Conservation (phyloP, 176 grass and related monocot genomes). For the Lolium perenne region DNA sequence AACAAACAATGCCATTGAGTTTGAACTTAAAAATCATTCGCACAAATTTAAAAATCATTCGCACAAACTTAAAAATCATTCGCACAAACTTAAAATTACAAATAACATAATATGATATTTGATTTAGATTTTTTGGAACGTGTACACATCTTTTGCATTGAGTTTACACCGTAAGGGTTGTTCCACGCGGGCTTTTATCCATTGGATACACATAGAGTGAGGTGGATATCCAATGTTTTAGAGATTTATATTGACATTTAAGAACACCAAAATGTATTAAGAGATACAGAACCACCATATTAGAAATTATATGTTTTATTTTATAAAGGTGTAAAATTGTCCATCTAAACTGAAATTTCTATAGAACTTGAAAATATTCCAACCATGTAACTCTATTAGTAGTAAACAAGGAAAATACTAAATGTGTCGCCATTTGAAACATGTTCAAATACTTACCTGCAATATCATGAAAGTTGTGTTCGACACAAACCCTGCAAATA, state of each 20-base stretch:
- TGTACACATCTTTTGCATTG: not conserved
- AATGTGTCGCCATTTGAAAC: not conserved
- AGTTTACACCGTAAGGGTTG: not conserved
- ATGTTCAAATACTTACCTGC: not conserved
- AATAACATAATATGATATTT: not conserved
- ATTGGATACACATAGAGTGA: not conserved
- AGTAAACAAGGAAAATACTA: not conserved
- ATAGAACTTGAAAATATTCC: not conserved
- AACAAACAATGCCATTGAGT: too few relatives aligned
- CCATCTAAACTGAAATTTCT: constrained; percentile 2
- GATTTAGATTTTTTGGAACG: not conserved
- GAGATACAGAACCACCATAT: not conserved
- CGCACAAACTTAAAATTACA: not conserved
- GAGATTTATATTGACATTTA: not conserved
- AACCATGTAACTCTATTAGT: not conserved
- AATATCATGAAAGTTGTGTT: not conserved
- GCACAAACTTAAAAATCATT: too few relatives aligned
- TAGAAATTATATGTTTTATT: not conserved
- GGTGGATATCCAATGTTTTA: not conserved
- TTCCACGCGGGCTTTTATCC: not conserved
- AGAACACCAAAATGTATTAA: not conserved
- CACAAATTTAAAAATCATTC: not conserved
- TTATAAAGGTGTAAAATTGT: not conserved
- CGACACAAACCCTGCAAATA: not conserved
- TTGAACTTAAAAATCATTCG: too few relatives aligned